These are phyloP conservation scores for Obba rivulosa DNA, from an alignment of 768 basidiomycete genomes.

Conservation along the genomic window DNA sequence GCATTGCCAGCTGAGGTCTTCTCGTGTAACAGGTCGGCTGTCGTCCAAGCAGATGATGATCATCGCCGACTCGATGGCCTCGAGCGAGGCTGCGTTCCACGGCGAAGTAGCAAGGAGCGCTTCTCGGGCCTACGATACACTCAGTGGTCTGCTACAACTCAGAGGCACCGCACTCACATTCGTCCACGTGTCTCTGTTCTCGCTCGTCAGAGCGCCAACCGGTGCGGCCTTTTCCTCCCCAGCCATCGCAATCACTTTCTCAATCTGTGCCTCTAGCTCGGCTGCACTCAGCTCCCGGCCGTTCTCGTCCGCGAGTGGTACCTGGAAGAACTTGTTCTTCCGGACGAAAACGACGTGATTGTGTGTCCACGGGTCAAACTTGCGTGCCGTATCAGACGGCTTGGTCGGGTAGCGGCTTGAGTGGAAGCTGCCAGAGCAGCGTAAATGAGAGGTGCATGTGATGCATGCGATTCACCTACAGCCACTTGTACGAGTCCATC, in stretches of 20 bases:
- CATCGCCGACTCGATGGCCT: slow-evolving; percentile 86
- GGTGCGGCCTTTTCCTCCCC: slow-evolving; percentile 38
- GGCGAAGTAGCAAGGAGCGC: slow-evolving; percentile 61
- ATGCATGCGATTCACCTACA: slow-evolving; percentile 41
- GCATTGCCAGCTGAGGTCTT: slow-evolving; percentile 72
- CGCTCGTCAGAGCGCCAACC: slow-evolving; percentile 81
- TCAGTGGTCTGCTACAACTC: neutral
- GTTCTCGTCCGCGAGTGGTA: slow-evolving; percentile 57
- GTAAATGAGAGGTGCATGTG: neutral
- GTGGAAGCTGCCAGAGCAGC: slow-evolving; percentile 63
- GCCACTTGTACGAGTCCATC: slow-evolving; percentile 94
- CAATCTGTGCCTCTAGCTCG: slow-evolving; percentile 81
- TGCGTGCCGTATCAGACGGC: slow-evolving; percentile 76
- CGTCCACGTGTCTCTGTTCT: slow-evolving; percentile 88
- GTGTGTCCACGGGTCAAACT: slow-evolving; percentile 68
- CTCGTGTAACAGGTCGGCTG: slow-evolving; percentile 70
- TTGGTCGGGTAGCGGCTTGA: slow-evolving; percentile 82
- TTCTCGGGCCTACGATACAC: slow-evolving; percentile 41
- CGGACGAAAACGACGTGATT: slow-evolving; percentile 90
- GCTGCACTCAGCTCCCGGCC: slow-evolving; percentile 71
- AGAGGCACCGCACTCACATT: slow-evolving; percentile 43
- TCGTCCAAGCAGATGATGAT: slow-evolving; percentile 86
- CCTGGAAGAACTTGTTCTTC: slow-evolving; percentile 87
- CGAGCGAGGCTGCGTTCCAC: slow-evolving; percentile 59
- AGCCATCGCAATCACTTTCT: slow-evolving; percentile 59